Evolutionary conservation across 2,329 filamentous ascomycete species (phyloP).

Genomic region (Pseudogymnoascus verrucosus): DNA sequence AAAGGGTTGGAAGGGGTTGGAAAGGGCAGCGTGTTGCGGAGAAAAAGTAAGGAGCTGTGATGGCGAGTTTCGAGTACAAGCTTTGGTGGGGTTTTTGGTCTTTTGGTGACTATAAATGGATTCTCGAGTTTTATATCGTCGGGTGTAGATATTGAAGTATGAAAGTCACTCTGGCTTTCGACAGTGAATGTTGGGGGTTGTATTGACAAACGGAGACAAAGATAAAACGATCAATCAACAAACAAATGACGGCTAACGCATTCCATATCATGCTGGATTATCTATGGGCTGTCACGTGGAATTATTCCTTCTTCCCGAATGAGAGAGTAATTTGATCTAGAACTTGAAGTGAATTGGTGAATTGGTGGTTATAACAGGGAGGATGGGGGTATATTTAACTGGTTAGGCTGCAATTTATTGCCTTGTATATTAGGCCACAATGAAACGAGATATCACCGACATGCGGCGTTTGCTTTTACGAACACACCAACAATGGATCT

Average conservation of each 20-base stretch:
- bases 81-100: slow-evolving; percentile 54
- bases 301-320: neutral
- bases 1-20: no score
- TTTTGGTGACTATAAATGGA: slow-evolving; percentile 31
- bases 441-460: neutral
- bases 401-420: neutral
- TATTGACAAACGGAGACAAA: neutral
- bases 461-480: neutral
- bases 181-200: neutral
- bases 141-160: neutral
- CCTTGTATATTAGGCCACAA: neutral
- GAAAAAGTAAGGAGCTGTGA: slow-evolving; percentile 44
- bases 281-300: neutral
- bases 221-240: neutral
- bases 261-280: neutral
- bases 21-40: slow-evolving; percentile 21
- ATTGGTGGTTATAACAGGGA: no score
- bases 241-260: neutral
- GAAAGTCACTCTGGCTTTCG: neutral
- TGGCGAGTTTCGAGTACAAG: slow-evolving; percentile 51
- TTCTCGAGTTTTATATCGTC: neutral
- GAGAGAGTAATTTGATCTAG: no score
- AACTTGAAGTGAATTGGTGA: no score
- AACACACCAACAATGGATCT: neutral
- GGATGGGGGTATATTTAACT: no score